Base-by-base conservation (phyloP, 805 yeast species). In the Candida xiaguanensis region DNA sequence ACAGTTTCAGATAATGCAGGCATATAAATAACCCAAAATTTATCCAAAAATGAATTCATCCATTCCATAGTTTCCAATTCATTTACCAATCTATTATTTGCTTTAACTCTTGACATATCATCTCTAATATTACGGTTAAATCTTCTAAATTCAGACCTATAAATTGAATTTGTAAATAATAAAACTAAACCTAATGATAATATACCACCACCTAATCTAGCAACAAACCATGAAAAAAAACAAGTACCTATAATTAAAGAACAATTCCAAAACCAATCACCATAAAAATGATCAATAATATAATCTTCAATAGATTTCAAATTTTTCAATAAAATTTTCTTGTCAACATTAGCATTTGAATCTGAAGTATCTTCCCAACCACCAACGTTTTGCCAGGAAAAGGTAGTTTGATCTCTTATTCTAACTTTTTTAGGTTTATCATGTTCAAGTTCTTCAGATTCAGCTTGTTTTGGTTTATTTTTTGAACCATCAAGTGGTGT, bases 21-120 rank as follows among this genome's bases (percentile, higher is more conserved):
- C 95, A 85, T 85, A 53, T 85, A 85, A 44, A 85, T 83, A 41
- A 84, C 85, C 95, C 95, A 85, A 54, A 85, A 84, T 61, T 85
- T 85, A 31, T 80, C 80, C 56, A 85, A 61, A 52, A 85, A 85
- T 17, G 81, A 75, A 52, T 85, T 85, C 51, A 85, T 58, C 95
- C 95, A 85, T 43, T 81, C 78, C 78, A 85, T 83, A 7, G 90
- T 80, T 62, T 85, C 95, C 39, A 72, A 56, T 50, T 72, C 75
- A 34, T 75, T 71, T 42, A 80, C 85, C 45, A 85, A 63, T 28
- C 79, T 68, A 55, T 82, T 85, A 35, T 70, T 65, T n/a, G 87
- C 77, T 19, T 73, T 67, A 33, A 74, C 59, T 64, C 95, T 75
- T 38, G 73, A 66, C 75, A 85, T 74, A 56, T 85, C 95, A 61